Percentiles rank a stretch among this genome's conserved stretches.
Conservation (phyloP, 1,139 yeast genomes). For the Kluyveromyces sp. region DNA sequence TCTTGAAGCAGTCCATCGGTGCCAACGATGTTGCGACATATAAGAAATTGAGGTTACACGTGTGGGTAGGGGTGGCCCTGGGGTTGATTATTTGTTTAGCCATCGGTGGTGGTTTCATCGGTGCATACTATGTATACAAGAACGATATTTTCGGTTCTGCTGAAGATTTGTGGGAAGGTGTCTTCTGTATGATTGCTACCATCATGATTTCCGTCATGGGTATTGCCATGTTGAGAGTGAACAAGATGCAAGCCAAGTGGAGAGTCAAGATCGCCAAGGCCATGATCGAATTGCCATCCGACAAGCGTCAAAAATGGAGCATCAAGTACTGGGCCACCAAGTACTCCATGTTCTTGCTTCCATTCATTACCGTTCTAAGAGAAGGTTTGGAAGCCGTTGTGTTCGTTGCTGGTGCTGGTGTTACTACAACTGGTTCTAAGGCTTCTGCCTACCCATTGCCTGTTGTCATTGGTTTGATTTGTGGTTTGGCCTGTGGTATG, state of each 20-base stretch:
- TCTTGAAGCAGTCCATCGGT: conserved; percentile 54
- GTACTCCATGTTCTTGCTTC: conserved; percentile 71
- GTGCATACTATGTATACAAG: conserved; percentile 68
- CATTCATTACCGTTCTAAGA: conserved; percentile 75
- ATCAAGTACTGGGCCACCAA: conserved; percentile 39
- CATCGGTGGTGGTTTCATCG: conserved; percentile 69
- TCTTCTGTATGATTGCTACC: conserved; percentile 74
- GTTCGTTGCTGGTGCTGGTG: conserved; percentile 84
- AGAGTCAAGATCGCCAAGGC: conserved; percentile 54
- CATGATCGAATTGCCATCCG: conserved; percentile 37
- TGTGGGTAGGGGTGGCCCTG: conserved; percentile 72
- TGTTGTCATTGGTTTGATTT: conserved; percentile 63
- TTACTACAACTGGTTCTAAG: conserved; percentile 39
- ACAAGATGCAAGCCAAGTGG: conserved; percentile 87
- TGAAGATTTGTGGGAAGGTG: conserved; percentile 89
- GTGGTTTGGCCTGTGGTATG: conserved; percentile 64
- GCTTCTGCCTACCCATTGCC: conserved; percentile 79
- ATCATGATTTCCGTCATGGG: conserved; percentile 86
- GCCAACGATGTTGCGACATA: conserved; percentile 28
- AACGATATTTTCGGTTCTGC: conserved; percentile 76
- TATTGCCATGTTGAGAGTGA: conserved; percentile 71
- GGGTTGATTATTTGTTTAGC: conserved; percentile 71
- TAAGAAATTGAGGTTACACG: conserved; percentile 50
- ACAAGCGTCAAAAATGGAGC: conserved; percentile 31
- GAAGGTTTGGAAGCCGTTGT: conserved; percentile 92